phyloP scores from a whole-genome alignment of 768 basidiomycete genomes.

The Amanita muscaria region DNA sequence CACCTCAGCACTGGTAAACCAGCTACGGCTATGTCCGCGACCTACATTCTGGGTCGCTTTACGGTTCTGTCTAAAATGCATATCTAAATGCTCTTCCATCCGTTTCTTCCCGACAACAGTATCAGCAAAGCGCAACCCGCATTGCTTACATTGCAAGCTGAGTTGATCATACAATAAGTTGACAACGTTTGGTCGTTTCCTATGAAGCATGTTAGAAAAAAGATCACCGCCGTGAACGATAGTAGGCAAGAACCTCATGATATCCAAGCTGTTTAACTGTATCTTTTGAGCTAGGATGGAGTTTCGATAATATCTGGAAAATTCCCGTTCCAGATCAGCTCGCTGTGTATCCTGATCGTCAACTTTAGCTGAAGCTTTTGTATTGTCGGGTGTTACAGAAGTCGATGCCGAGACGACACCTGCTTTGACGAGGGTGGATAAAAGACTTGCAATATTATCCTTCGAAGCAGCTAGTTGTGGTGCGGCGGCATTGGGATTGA shows the following conservation, averaged over 20 bases:
- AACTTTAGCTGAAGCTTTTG: constrained; percentile 34
- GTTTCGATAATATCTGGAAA: constrained; percentile 49
- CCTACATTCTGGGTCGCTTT: constrained; percentile 71
- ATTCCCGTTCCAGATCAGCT: constrained; percentile 36
- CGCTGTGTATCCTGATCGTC: constrained; percentile 20
- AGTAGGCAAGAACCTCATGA: constrained; percentile 47
- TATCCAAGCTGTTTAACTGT: constrained; percentile 57
- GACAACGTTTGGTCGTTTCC: constrained; percentile 51
- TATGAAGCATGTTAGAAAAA: constrained; percentile 18
- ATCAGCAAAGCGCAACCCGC: constrained; percentile 81
- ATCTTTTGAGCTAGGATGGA: constrained; percentile 52
- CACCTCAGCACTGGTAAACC: constrained; percentile 82
- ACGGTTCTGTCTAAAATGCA: constrained; percentile 92
- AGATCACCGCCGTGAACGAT: neutral
- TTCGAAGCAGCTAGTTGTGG: constrained; percentile 22
- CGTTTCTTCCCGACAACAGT: constrained; percentile 59
- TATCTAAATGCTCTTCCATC: constrained; percentile 86
- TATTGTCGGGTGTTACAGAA: constrained; percentile 41
- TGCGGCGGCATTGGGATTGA: constrained; percentile 22
- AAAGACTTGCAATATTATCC: constrained; percentile 46
- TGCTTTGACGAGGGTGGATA: constrained; percentile 68
- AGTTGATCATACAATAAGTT: constrained; percentile 69
- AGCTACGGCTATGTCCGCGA: constrained; percentile 82
- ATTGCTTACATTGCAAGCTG: constrained; percentile 85
- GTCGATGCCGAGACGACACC: constrained; percentile 59